Base-by-base conservation (phyloP, 257 asterid species). In the Fraxinus excelsior region DNA sequence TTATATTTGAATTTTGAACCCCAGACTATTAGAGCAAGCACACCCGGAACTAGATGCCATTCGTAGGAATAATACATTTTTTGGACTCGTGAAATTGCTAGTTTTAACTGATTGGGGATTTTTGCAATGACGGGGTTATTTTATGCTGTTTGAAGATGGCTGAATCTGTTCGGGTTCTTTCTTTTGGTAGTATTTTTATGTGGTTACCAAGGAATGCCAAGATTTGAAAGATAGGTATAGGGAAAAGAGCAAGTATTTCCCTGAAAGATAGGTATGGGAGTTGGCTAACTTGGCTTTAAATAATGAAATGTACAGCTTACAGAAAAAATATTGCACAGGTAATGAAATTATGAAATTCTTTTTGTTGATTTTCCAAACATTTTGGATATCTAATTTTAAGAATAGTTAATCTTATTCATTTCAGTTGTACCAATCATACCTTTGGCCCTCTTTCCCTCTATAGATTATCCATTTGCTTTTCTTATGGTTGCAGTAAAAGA, bases 251-350 rank as follows among this genome's bases (percentile, higher is more conserved):
- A 77, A 73, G 77, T 76, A 66, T 74, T 82, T 72, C 85, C 21
- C 84, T 73, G 79, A 77, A 65, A 82, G 71, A 69, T 35, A 74
- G 77, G 87, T 84, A 73, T 79, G 82, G 72, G 74, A 56, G 65
- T n/a, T n/a, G n/a, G n/a, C n/a, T n/a, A n/a, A n/a, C n/a, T 31
- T 56, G 84, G 84, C 78, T 67, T 82, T 88, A 78, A 80, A 87
- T 90, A 90, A 89, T 76, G 83, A 87, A 49, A 62, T 90, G 97
- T 91, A 94, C 92, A 91, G 90, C 34, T 80, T 82, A 87, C 83
- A 85, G 11, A n/a, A n/a, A 74, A 35, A 29, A 35, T 80, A 79
- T 67, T 79, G 84, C 72, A 80, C 70, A 73, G 72, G 35, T 77
- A 78, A n/a, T n/a, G n/a, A n/a, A n/a, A n/a, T n/a, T n/a, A 76